Evolutionary conservation across 306 rosid species (phyloP).

Genomic region (Quercus aquifolioides): DNA sequence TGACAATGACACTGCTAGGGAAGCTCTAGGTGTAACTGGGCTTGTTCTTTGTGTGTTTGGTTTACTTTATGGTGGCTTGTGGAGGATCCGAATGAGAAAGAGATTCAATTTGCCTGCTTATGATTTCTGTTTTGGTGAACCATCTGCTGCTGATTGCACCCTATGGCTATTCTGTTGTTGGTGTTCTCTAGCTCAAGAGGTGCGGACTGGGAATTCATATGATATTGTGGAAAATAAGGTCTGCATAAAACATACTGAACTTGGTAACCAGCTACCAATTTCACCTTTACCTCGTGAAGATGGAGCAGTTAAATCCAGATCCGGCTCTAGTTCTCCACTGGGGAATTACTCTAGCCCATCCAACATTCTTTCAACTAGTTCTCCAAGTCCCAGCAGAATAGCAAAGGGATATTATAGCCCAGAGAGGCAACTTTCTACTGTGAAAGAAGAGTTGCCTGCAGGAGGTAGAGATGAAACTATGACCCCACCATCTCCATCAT

Average conservation of each 20-base stretch:
- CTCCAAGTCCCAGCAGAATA: constrained; percentile 37
- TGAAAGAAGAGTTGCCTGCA: constrained; percentile 49
- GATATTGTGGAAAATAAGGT: constrained; percentile 57
- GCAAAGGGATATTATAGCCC: constrained; percentile 44
- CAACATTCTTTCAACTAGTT: constrained; percentile 28
- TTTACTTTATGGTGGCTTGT: constrained; percentile 92
- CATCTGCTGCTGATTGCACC: constrained; percentile 64
- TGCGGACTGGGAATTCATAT: constrained; percentile 66
- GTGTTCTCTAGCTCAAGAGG: constrained; percentile 98
- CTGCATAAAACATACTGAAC: constrained; percentile 28
- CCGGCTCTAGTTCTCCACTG: constrained; percentile 44
- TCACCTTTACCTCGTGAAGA: constrained; percentile 57
- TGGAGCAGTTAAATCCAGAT: constrained; percentile 25
- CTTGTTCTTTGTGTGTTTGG: constrained; percentile 76
- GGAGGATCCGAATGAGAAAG: constrained; percentile 98
- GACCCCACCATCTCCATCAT: constrained; percentile 64
- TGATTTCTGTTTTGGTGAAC: constrained; percentile 70
- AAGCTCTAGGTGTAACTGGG: constrained; percentile 51
- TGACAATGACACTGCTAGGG: constrained; percentile 60
- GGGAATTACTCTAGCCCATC: constrained; percentile 39
- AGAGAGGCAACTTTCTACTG: constrained; percentile 37
- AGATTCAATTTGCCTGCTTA: constrained; percentile 76
- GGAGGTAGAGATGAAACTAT: constrained; percentile 52
- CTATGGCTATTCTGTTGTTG: constrained; percentile 93
- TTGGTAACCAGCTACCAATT: constrained; percentile 21